A percentile compares a stretch with the other conserved stretches of the same genome.
Evolutionary conservation across 1,284 basidiomycete genomes (phyloP).

Genomic region (Anthracocystis panici-leucophaei): DNA sequence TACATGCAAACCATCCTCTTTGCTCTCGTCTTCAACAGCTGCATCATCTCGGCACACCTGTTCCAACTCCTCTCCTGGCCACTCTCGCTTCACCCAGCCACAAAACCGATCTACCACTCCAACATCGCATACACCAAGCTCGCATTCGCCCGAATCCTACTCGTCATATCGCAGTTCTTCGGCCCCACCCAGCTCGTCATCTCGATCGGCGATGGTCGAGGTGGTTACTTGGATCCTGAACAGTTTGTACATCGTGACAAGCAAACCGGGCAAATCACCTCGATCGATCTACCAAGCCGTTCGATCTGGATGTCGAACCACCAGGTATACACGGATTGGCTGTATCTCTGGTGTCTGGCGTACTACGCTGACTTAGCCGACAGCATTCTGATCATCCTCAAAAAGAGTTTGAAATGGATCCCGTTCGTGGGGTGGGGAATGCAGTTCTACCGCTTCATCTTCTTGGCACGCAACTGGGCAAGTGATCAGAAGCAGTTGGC

Average conservation of each 20-base stretch:
- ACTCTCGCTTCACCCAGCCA: constrained; percentile 38
- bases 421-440: constrained; percentile 63
- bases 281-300: constrained; percentile 49
- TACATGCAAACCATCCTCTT: constrained; percentile 51
- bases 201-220: constrained; percentile 52
- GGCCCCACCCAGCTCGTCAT: constrained; percentile 59
- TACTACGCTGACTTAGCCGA: constrained; percentile 59
- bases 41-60: constrained; percentile 49
- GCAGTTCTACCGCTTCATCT: constrained; percentile 66
- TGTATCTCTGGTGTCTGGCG: constrained; percentile 64
- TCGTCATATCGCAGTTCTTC: constrained; percentile 60
- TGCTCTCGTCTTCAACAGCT: constrained; percentile 53
- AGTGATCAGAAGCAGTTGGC: constrained; percentile 52
- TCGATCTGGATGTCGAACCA: constrained; percentile 60
- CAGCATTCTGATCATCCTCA: constrained; percentile 60
- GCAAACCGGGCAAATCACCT: constrained; percentile 35
- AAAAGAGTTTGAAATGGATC: constrained; percentile 57
- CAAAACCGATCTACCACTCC: constrained; percentile 34
- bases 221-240: constrained; percentile 53
- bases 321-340: constrained; percentile 66
- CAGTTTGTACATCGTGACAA: constrained; percentile 43
- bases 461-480: constrained; percentile 57
- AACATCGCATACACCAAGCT: constrained; percentile 56
- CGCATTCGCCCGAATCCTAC: constrained; percentile 43
- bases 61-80: constrained; percentile 55